Base-by-base conservation (phyloP, 164 flowering plant species). In the Chimonanthus salicifolius region DNA sequence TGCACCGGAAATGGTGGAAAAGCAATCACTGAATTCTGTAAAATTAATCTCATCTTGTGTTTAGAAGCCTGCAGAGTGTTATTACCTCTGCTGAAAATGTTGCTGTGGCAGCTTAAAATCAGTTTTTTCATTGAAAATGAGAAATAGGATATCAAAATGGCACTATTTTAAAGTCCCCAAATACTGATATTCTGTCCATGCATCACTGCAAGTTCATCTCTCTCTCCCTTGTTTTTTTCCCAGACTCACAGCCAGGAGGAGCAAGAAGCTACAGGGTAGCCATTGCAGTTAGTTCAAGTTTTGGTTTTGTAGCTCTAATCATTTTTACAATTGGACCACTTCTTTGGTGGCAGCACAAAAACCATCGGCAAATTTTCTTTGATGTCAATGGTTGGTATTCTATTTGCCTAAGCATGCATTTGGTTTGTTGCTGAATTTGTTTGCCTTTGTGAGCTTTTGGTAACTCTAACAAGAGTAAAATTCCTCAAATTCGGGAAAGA, bases 331-430 rank as follows among this genome's bases (percentile, higher is more conserved):
- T 86, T 58, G 94, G 87, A 11, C 73, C 89, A 69, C 76, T 87
- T 47, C 74, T 92, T 64, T 95, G 97, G 99, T 88, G 91, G 97
- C 82, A 92, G 58, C 89, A 89, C 67, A 82, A 90, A 72, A 87
- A 75, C 80, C 88, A 87, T 69, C 85, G 85, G 74, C 96, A 91
- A 77, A 85, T 93, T 47, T 93, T 93, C 88, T 93, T 93, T 82
- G 98, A 93, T 78, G 90, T 93, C 44, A 91, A 90, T 82, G 98
- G 98, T 93, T 65, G 79, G 88, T 78, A 33, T 20, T 33, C 58
- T 7, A 45, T 44, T 45, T 45, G n/a, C 60, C 16, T 54, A 54
- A 54, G 16, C 11, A 11, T 10, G 60, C 4, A n/a, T 54, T 54
- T 54, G 60, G 60, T n/a, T 54, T 6, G 2, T 54, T 54, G 16